phyloP scores from a whole-genome alignment of 306 rosid genomes.

The Vicia sativa region DNA sequence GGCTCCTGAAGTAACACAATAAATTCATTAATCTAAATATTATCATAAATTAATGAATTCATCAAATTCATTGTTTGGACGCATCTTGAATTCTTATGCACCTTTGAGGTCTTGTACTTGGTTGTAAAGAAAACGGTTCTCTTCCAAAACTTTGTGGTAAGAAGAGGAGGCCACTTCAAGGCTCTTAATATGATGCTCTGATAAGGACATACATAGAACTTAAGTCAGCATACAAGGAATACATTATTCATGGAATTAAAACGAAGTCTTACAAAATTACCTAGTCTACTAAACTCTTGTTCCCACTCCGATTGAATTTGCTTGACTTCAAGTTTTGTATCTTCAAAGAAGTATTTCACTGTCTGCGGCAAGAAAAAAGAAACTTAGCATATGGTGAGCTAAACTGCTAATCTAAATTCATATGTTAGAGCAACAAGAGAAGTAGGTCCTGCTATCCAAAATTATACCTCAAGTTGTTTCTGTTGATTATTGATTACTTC shows the following conservation, averaged over 20 bases:
- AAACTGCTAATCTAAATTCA: constrained; percentile 4
- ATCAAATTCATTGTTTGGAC: constrained; percentile 22
- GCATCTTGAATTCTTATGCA: constrained; percentile 34
- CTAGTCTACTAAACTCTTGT: constrained; percentile 73
- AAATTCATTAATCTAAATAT: constrained; percentile 20
- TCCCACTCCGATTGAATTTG: constrained; percentile 76
- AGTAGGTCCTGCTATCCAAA: background rate
- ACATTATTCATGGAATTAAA: constrained; percentile 21
- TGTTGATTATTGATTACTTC: constrained; percentile 62
- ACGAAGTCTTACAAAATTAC: constrained; percentile 47
- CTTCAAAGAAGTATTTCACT: constrained; percentile 69
- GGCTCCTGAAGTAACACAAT: constrained; percentile 58
- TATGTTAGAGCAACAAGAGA: constrained; percentile 10
- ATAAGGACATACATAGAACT: constrained; percentile 38
- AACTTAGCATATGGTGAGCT: constrained; percentile 6
- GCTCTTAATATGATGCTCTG: constrained; percentile 74
- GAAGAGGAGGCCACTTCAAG: constrained; percentile 87
- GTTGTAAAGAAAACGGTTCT: constrained; percentile 87
- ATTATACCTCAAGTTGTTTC: constrained; percentile 76
- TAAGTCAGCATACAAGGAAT: constrained; percentile 25
- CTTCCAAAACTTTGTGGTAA: constrained; percentile 88
- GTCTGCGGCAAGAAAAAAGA: constrained; percentile 49
- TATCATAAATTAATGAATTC: background rate
- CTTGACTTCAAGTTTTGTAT: constrained; percentile 68
- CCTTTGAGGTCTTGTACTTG: constrained; percentile 99